Evolutionary conservation across 805 yeast species (phyloP).

Genomic region (Candida patagonica): DNA sequence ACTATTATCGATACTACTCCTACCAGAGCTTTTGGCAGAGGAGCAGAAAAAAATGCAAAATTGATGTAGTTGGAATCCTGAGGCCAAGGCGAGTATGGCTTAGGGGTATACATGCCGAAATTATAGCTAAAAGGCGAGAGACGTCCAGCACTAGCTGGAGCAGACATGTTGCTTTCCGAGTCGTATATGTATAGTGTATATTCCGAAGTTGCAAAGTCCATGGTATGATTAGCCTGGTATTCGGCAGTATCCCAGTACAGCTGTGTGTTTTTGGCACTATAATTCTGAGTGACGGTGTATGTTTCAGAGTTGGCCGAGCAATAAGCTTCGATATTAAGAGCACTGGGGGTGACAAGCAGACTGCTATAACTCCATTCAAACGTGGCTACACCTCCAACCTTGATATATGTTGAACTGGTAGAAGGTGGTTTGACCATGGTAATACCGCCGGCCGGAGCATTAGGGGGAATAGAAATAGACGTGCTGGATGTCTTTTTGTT

Average conservation of each 20-base stretch:
- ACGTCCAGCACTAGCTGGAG: conserved; percentile 27
- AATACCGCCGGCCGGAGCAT: conserved; percentile 30
- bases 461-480: conserved; percentile 26
- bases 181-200: conserved; percentile 32
- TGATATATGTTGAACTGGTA: conserved; percentile 28
- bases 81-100: conserved; percentile 28
- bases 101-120: conserved; percentile 32
- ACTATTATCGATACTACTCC: conserved; percentile 12
- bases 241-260: conserved; percentile 31
- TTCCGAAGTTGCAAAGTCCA: conserved; percentile 26
- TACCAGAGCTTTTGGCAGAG: conserved; percentile 14
- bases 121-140: conserved; percentile 24
- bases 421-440: conserved; percentile 27
- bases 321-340: conserved; percentile 30
- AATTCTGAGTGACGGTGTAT: conserved; percentile 29
- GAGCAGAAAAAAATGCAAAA: conserved; percentile 10
- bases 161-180: conserved; percentile 22
- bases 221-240: conserved; percentile 20
- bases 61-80: conserved; percentile 16
- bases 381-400: conserved; percentile 31
- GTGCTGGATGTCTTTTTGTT: too few species aligned
- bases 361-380: conserved; percentile 33
- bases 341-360: conserved; percentile 28
- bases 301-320: conserved; percentile 30
- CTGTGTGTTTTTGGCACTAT: conserved; percentile 21